A percentile compares a stretch with the other conserved stretches of the same genome.
Evolutionary conservation across 1,139 yeast species (phyloP).

Genomic region (Kazachstania sp.): DNA sequence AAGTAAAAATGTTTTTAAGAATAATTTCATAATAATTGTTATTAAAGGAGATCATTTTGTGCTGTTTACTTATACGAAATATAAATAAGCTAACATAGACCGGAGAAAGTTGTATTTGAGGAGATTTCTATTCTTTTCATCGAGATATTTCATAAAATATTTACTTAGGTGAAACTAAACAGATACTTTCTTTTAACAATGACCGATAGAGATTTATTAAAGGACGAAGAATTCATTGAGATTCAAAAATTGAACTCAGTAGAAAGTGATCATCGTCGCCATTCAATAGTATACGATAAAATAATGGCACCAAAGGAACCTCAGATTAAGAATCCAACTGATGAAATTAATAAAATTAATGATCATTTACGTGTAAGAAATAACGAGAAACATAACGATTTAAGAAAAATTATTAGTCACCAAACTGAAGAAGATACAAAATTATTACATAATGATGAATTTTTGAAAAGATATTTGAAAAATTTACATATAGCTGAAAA

Average conservation of each 20-base stretch:
- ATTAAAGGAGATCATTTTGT: not conserved
- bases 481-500: conserved; percentile 9
- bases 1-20: too few species aligned
- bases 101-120: too few species aligned
- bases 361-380: not conserved
- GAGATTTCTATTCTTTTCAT: not conserved
- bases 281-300: conserved; percentile 11
- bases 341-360: not conserved
- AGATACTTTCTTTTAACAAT: not conserved
- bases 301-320: conserved; percentile 3
- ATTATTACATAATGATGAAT: conserved; percentile 10
- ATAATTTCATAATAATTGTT: not conserved
- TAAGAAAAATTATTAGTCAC: not conserved
- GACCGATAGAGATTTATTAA: conserved; percentile 12
- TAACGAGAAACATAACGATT: not conserved
- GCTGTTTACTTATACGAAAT: not conserved
- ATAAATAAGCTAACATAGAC: too few species aligned
- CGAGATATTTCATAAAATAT: not conserved
- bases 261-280: conserved; percentile 21
- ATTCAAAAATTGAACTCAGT: conserved; percentile 21
- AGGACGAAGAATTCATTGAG: conserved; percentile 21
- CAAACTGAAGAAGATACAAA: conserved; percentile 9
- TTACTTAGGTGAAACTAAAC: not conserved
- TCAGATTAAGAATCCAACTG: not conserved
- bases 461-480: conserved; percentile 9